phyloP scores from a whole-genome alignment of 495 filamentous ascomycete genomes.

The Podospora pseudocomata region DNA sequence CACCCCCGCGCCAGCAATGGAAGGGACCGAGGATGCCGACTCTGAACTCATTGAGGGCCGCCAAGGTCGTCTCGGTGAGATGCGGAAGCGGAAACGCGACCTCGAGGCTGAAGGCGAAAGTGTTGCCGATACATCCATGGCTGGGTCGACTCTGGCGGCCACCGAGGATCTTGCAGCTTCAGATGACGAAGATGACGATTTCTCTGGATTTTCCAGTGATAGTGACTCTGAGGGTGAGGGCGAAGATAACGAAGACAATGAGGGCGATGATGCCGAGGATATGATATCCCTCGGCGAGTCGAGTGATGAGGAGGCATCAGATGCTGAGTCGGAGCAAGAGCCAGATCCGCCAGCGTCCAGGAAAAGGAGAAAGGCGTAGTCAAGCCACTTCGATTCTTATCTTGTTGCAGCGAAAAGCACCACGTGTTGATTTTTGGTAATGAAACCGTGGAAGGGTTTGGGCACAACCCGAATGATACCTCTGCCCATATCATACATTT shows the following conservation, averaged over 20 bases:
- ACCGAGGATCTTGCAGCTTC: conserved; percentile 26
- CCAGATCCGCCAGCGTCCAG: conserved; percentile 24
- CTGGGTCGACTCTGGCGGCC: conserved; percentile 22
- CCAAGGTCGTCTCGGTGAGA: conserved; percentile 55
- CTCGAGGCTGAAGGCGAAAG: conserved; percentile 47
- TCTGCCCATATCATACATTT: conserved; percentile 7
- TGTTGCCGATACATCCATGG: conserved; percentile 31
- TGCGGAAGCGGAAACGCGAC: conserved; percentile 57
- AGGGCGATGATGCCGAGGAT: conserved; percentile 41
- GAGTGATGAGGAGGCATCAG: conserved; percentile 45
- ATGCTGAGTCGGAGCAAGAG: conserved; percentile 28
- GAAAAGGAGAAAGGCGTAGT: conserved; percentile 27
- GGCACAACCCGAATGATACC: conserved; percentile 14
- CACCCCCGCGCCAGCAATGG: conserved; percentile 67
- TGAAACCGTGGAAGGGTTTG: conserved; percentile 10
- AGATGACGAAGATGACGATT: conserved; percentile 30
- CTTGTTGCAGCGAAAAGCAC: background rate
- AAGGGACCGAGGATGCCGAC: conserved; percentile 52
- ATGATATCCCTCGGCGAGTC: conserved; percentile 52
- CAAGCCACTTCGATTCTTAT: conserved; percentile 3
- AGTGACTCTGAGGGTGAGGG: conserved; percentile 42
- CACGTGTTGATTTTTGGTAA: background rate
- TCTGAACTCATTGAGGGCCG: conserved; percentile 55
- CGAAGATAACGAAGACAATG: conserved; percentile 33
- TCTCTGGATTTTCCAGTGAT: conserved; percentile 53